Conservation (phyloP, 257 asterid genomes). For the Penstemon davidsonii region DNA sequence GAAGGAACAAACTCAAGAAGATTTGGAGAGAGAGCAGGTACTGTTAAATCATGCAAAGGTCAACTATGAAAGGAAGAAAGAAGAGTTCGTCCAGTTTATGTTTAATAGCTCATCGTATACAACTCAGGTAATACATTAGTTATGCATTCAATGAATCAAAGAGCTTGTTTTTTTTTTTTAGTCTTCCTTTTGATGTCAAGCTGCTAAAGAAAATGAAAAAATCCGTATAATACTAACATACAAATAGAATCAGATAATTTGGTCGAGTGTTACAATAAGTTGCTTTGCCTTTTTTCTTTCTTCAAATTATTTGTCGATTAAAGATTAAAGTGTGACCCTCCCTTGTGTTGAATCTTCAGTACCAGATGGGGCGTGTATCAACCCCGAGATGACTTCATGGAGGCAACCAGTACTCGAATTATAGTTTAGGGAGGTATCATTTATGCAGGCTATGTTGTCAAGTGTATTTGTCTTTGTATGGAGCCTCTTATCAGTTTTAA, state of each 20-base stretch:
- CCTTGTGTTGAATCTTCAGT: background rate
- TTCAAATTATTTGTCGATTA: background rate
- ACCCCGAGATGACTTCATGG: slow-evolving; percentile 36
- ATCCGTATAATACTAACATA: too few relatives aligned
- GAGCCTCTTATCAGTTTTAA: background rate
- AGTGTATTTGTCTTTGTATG: background rate
- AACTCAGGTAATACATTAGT: slow-evolving; percentile 50
- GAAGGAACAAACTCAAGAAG: slow-evolving; percentile 61
- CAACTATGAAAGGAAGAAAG: slow-evolving; percentile 65
- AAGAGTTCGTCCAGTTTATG: slow-evolving; percentile 53
- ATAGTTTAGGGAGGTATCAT: slow-evolving; percentile 1
- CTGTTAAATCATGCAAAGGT: slow-evolving; percentile 45
- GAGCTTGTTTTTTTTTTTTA: background rate
- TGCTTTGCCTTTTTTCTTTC: background rate
- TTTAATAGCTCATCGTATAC: slow-evolving; percentile 54
- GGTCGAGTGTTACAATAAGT: background rate
- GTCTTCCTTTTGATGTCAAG: slow-evolving; percentile 16
- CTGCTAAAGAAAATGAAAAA: background rate
- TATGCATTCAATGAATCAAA: slow-evolving; percentile 16
- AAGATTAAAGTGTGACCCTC: slow-evolving; percentile 3
- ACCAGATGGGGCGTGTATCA: slow-evolving; percentile 31
- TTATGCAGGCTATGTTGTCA: slow-evolving; percentile 2
- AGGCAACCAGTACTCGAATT: background rate
- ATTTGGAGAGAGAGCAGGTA: slow-evolving; percentile 63
- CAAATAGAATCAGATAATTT: background rate